A percentile compares a stretch with the other conserved stretches of the same genome.
Conservation (phyloP, 2,329 filamentous ascomycete species). For the Cryphonectria parasitica region DNA sequence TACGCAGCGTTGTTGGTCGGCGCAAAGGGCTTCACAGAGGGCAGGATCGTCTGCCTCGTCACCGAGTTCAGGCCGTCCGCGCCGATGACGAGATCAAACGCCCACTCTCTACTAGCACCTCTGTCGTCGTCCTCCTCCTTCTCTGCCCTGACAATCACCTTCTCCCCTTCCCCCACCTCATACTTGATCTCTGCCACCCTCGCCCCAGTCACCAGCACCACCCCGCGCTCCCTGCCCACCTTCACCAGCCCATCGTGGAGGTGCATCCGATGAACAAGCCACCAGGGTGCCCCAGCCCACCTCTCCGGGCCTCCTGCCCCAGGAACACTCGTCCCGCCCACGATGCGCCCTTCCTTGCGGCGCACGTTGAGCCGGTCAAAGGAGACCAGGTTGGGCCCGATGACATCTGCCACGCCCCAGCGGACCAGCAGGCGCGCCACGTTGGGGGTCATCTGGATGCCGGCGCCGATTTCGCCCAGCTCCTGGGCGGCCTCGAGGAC, state of each 20-base stretch:
- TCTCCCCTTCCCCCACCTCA: slow-evolving; percentile 28
- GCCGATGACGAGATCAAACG: slow-evolving; percentile 44
- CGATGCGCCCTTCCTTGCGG: slow-evolving; percentile 42
- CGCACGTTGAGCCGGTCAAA: slow-evolving; percentile 46
- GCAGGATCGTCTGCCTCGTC: slow-evolving; percentile 44
- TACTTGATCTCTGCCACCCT: slow-evolving; percentile 41
- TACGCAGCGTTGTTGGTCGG: slow-evolving; percentile 50
- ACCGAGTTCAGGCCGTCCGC: slow-evolving; percentile 47
- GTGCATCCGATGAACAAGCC: slow-evolving; percentile 52
- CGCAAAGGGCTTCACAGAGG: slow-evolving; percentile 44
- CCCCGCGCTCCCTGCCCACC: slow-evolving; percentile 44
- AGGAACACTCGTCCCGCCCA: slow-evolving; percentile 42
- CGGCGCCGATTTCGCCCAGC: slow-evolving; percentile 45
- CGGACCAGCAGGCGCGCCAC: slow-evolving; percentile 43
- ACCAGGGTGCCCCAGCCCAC: slow-evolving; percentile 40
- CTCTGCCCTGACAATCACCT: background rate
- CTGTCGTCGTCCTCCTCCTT: too few relatives aligned
- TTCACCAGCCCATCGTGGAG: slow-evolving; percentile 48
- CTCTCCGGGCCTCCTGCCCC: slow-evolving; percentile 29
- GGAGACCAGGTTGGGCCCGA: slow-evolving; percentile 45
- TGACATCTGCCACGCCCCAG: slow-evolving; percentile 45
- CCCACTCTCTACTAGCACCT: slow-evolving; percentile 16
- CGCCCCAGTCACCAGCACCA: slow-evolving; percentile 42
- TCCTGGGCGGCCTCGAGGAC: slow-evolving; percentile 46
- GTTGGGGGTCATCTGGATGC: slow-evolving; percentile 47